Percentiles rank a stretch among this genome's conserved stretches.
Conservation (phyloP, 768 basidiomycete genomes). For the Kwoniella dejecticola region DNA sequence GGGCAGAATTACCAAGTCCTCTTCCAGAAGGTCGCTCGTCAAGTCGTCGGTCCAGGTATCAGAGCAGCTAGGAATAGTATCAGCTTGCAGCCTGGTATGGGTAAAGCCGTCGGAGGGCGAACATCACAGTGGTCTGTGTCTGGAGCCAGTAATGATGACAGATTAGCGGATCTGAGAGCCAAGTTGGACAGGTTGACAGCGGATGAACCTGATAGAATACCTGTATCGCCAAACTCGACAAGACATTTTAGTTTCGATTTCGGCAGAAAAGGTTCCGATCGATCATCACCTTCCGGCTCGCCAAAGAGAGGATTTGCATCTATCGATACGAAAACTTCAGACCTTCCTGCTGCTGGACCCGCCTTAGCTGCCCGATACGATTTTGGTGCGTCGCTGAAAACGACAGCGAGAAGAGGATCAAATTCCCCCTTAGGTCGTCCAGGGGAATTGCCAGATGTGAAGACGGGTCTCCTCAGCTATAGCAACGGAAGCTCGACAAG, state of each 20-base stretch:
- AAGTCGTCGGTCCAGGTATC: neutral
- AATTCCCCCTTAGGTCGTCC: constrained; percentile 27
- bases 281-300: constrained; percentile 34
- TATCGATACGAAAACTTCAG: constrained; percentile 18
- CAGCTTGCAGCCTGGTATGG: constrained; percentile 48
- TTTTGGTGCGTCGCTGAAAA: constrained; percentile 55
- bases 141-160: constrained; percentile 57
- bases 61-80: constrained; percentile 18
- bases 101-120: constrained; percentile 46
- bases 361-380: constrained; percentile 55
- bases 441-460: constrained; percentile 41
- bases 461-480: constrained; percentile 40
- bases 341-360: constrained; percentile 36
- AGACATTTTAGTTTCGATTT: constrained; percentile 30
- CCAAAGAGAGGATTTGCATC: constrained; percentile 21
- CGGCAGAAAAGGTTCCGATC: constrained; percentile 3
- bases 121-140: constrained; percentile 55
- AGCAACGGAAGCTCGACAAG: constrained; percentile 6
- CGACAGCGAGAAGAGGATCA: constrained; percentile 27
- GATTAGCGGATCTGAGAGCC: constrained; percentile 66
- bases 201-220: constrained; percentile 47
- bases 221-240: constrained; percentile 28
- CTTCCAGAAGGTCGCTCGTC: constrained; percentile 59
- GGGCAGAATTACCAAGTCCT: constrained; percentile 75
- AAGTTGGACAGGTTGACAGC: constrained; percentile 68